Percentiles rank a stretch among this genome's conserved stretches.
These are phyloP conservation scores for Eleusine coracana DNA, from an alignment of 176 grass and related monocot genomes.

Conservation along the genomic window DNA sequence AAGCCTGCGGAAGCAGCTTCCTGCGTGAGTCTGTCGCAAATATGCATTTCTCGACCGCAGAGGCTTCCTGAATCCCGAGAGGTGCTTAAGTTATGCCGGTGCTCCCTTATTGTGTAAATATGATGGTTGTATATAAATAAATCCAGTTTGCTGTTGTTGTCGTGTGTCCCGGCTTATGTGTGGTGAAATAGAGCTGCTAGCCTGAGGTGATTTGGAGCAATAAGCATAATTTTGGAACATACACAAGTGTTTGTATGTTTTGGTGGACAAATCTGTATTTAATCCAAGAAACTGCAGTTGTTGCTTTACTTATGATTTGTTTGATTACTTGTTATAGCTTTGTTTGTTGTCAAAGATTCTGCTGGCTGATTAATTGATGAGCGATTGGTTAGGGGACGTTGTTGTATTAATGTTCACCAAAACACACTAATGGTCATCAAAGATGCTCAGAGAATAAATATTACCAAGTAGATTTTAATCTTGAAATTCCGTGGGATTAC, in stretches of 20 bases:
- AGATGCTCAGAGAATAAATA: too few species aligned
- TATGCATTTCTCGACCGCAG: conserved; percentile 60
- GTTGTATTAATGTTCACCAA: neutral
- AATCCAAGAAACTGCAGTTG: neutral
- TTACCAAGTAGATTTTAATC: too few species aligned
- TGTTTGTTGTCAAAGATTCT: neutral
- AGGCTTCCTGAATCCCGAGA: conserved; percentile 68
- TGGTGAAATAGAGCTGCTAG: conserved; percentile 27
- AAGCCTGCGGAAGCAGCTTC: conserved; percentile 68
- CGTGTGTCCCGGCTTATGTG: neutral
- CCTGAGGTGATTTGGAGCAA: conserved; percentile 27
- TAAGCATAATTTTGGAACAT: conserved; percentile 29
- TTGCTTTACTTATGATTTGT: neutral
- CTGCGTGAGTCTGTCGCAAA: conserved; percentile 49
- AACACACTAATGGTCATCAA: too few species aligned
- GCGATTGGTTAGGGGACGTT: neutral
- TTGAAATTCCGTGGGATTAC: too few species aligned
- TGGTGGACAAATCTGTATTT: conserved; percentile 20
- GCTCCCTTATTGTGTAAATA: conserved; percentile 43
- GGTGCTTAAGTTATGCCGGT: neutral
- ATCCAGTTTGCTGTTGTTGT: conserved; percentile 24
- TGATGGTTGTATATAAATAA: conserved; percentile 61
- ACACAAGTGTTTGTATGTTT: conserved; percentile 16
- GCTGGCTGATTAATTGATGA: neutral
- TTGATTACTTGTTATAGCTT: neutral